phyloP scores from a whole-genome alignment of 495 filamentous ascomycete genomes.

The Lineolata rhizophorae region DNA sequence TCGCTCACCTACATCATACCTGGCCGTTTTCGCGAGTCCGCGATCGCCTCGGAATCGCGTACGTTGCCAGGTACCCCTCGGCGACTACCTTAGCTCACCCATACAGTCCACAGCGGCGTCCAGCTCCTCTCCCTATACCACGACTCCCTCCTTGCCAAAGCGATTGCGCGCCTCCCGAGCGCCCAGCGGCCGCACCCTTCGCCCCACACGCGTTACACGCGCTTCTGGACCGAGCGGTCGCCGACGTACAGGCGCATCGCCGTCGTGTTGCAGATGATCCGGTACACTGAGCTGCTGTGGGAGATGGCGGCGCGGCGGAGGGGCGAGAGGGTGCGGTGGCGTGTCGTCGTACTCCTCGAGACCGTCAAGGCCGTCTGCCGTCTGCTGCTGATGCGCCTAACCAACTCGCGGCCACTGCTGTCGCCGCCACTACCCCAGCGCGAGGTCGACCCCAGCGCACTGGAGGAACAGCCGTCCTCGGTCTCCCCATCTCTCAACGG shows the following conservation, averaged over 20 bases:
- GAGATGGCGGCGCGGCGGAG: constrained; percentile 72
- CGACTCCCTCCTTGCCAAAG: constrained; percentile 63
- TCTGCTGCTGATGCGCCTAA: constrained; percentile 61
- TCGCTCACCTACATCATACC: constrained; percentile 92
- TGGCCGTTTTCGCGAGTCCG: constrained; percentile 79
- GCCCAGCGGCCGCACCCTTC: constrained; percentile 28
- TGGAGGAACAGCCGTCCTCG: constrained; percentile 32
- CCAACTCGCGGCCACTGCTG: constrained; percentile 64
- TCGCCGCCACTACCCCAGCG: constrained; percentile 72
- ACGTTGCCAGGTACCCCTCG: constrained; percentile 8
- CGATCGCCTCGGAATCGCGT: constrained; percentile 79
- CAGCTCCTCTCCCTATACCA: constrained; percentile 88
- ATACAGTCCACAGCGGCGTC: constrained; percentile 54
- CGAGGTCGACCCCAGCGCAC: constrained; percentile 41
- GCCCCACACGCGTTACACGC: constrained; percentile 74
- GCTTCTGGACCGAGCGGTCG: constrained; percentile 62
- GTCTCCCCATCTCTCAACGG: constrained; percentile 11
- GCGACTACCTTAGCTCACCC: not conserved
- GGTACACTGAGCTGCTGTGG: constrained; percentile 77
- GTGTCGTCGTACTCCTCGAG: constrained; percentile 73
- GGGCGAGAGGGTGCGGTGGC: constrained; percentile 69
- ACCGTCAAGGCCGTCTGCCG: constrained; percentile 71
- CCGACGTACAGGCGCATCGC: constrained; percentile 58
- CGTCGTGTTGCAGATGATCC: constrained; percentile 62
- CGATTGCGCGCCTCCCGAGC: constrained; percentile 24